Conservation (phyloP, 148 eudicot species). For the Fallopia convolvulus region DNA sequence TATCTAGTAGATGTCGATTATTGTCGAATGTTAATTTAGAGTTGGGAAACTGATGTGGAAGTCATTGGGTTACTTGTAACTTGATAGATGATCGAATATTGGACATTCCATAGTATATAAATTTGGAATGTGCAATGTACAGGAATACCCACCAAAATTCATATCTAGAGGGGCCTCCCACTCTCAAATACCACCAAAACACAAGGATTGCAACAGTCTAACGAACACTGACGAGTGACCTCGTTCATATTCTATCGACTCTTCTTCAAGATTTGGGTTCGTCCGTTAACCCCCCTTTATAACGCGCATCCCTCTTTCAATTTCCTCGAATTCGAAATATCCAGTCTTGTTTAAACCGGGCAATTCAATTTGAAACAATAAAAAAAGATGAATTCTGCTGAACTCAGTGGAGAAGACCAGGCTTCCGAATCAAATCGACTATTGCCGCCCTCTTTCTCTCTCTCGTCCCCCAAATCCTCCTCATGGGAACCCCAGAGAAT, state of each 20-base stretch:
- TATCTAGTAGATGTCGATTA: too few relatives aligned
- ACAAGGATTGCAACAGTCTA: background rate
- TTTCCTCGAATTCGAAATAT: too few relatives aligned
- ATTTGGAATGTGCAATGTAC: background rate
- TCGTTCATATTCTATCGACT: background rate
- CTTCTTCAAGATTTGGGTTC: too few relatives aligned
- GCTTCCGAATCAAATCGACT: slow-evolving; percentile 6
- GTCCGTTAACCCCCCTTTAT: background rate
- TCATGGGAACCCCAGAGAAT: background rate
- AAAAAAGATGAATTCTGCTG: background rate
- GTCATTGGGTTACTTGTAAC: too few relatives aligned
- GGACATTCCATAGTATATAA: background rate
- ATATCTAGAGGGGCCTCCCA: background rate
- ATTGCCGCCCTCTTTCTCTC: background rate
- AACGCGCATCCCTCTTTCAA: background rate
- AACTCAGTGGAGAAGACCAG: background rate
- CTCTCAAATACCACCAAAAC: background rate
- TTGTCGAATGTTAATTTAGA: too few relatives aligned
- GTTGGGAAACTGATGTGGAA: background rate
- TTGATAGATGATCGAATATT: background rate
- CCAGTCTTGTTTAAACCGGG: background rate
- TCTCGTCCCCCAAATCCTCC: background rate
- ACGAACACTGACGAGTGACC: background rate
- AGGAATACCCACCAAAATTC: background rate
- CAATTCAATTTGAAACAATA: background rate